These are phyloP conservation scores for Entophlyctis helioformis DNA, from an alignment of 192 early-diverging fungal genomes.

Conservation along the genomic window DNA sequence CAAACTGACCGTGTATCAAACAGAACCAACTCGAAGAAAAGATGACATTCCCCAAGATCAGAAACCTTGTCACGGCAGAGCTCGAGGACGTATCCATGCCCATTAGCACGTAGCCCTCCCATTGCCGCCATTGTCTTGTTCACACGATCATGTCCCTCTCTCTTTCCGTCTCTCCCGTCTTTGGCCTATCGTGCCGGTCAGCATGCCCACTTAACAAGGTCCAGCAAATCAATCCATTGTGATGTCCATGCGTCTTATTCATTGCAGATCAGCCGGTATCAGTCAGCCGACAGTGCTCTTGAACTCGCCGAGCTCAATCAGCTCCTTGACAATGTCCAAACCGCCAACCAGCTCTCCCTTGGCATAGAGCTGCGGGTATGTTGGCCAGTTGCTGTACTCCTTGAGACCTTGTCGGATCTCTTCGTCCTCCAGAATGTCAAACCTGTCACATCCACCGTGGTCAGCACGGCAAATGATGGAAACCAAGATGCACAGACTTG, in stretches of 20 bases:
- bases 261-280: too few relatives aligned
- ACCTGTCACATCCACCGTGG: constrained; percentile 15
- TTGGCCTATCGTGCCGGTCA: too few relatives aligned
- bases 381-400: constrained; percentile 36
- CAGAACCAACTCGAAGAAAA: constrained; percentile 75
- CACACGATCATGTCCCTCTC: too few relatives aligned
- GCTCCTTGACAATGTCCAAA: constrained; percentile 87
- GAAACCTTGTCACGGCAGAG: constrained; percentile 68
- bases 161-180: too few relatives aligned
- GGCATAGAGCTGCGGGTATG: constrained; percentile 63
- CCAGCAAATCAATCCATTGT: too few relatives aligned
- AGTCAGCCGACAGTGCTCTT: too few relatives aligned
- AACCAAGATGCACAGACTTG: too few relatives aligned
- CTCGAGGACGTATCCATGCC: constrained; percentile 26
- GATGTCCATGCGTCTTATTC: too few relatives aligned
- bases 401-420: constrained; percentile 45
- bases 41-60: constrained; percentile 72
- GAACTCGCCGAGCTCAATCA: constrained; percentile 55
- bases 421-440: constrained; percentile 44
- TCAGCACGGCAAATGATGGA: too few relatives aligned
- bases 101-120: neutral
- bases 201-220: too few relatives aligned
- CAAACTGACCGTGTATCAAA: too few relatives aligned
- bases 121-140: too few relatives aligned
- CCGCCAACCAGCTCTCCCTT: constrained; percentile 89